Conservation (phyloP, 306 rosid genomes). For the Leucaena leucocephala region DNA sequence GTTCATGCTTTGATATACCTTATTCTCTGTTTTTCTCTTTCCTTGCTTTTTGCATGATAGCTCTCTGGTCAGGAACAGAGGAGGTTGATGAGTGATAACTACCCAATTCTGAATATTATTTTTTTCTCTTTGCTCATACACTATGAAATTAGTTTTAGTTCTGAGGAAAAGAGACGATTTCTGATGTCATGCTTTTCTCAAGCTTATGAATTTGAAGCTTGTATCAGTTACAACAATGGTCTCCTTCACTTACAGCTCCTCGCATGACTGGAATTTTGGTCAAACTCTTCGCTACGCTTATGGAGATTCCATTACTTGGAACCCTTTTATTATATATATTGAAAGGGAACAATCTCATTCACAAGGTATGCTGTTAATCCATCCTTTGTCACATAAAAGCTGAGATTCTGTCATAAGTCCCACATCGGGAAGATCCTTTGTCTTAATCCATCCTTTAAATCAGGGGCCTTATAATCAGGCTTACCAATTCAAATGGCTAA, state of each 20-base stretch:
- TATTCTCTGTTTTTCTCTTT: background rate
- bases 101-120: background rate
- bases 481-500: no score
- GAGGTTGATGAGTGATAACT: background rate
- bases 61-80: background rate
- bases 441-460: no score
- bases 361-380: constrained; percentile 52
- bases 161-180: background rate
- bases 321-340: constrained; percentile 57
- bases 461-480: no score
- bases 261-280: constrained; percentile 78
- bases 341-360: constrained; percentile 77
- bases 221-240: constrained; percentile 3
- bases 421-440: no score
- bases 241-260: constrained; percentile 58
- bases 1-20: constrained; percentile 36
- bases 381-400: background rate
- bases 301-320: constrained; percentile 78
- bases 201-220: background rate
- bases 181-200: background rate
- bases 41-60: background rate
- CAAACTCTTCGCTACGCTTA: constrained; percentile 63
- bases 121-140: background rate
- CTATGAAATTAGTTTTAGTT: background rate
- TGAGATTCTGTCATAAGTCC: background rate